phyloP scores from a whole-genome alignment of 2,329 filamentous ascomycete genomes.

The Ascocoryne sarcoides region DNA sequence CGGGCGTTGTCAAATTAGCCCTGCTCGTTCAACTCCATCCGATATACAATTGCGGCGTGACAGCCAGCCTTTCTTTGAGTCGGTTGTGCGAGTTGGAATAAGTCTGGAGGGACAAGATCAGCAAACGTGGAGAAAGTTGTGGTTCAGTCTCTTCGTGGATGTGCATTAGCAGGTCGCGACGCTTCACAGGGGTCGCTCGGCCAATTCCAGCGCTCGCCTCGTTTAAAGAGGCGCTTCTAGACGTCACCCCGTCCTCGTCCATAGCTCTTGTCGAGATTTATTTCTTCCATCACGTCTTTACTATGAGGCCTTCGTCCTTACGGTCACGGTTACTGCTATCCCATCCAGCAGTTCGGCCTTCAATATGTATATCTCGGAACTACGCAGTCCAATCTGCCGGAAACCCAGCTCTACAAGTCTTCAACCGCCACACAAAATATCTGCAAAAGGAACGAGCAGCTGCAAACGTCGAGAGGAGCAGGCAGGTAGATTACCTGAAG shows the following conservation, averaged over 20 bases:
- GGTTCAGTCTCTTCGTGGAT: constrained; percentile 10
- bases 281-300: constrained; percentile 4
- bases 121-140: constrained; percentile 6
- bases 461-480: constrained; percentile 56
- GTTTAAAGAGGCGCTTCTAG: constrained; percentile 3
- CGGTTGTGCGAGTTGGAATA: constrained; percentile 6
- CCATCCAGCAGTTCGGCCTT: constrained; percentile 12
- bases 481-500: constrained; percentile 83
- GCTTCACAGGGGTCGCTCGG: constrained; percentile 7
- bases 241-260: not conserved
- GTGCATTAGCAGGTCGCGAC: constrained; percentile 7
- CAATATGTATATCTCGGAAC: constrained; percentile 33
- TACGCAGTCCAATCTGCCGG: constrained; percentile 77
- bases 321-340: too few relatives aligned
- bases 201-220: too few relatives aligned
- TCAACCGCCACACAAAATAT: constrained; percentile 82
- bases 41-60: constrained; percentile 13
- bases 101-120: constrained; percentile 3
- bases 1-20: constrained; percentile 11
- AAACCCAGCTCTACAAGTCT: constrained; percentile 75
- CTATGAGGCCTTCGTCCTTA: constrained; percentile 22
- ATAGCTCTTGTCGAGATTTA: not conserved
- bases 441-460: constrained; percentile 86
- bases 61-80: constrained; percentile 14
- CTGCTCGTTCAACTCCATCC: constrained; percentile 23